phyloP scores from a whole-genome alignment of 1,284 basidiomycete genomes.

The Ceratobasidium sp. region DNA sequence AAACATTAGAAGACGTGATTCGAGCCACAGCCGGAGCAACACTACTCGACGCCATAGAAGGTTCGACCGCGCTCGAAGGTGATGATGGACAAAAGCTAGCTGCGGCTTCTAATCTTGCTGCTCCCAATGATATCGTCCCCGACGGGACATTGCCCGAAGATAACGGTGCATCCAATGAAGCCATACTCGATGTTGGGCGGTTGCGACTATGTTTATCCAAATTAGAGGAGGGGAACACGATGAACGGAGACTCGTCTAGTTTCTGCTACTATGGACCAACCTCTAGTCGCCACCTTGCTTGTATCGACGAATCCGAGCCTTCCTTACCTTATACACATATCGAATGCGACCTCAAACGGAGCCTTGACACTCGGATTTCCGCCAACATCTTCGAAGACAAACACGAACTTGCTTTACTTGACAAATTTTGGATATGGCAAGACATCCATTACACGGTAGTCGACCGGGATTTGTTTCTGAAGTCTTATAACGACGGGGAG shows the following conservation, averaged over 20 bases:
- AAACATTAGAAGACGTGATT: constrained; percentile 28
- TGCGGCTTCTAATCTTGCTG: background rate
- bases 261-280: constrained; percentile 34
- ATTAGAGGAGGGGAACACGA: constrained; percentile 9
- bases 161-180: constrained; percentile 25
- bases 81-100: background rate
- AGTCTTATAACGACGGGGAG: constrained; percentile 26
- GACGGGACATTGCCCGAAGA: constrained; percentile 32
- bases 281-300: background rate
- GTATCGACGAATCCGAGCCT: constrained; percentile 2
- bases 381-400: constrained; percentile 19
- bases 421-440: constrained; percentile 37
- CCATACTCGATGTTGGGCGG: constrained; percentile 31
- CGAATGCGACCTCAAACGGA: background rate
- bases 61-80: background rate
- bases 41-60: background rate
- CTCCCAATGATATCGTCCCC: background rate
- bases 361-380: background rate
- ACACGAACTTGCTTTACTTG: constrained; percentile 9
- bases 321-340: background rate
- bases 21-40: background rate
- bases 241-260: constrained; percentile 12
- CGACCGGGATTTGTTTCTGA: constrained; percentile 12
- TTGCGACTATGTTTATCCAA: constrained; percentile 14
- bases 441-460: constrained; percentile 31